Evolutionary conservation across 768 basidiomycete species (phyloP).

Genomic region (Hysterangium stoloniferum): DNA sequence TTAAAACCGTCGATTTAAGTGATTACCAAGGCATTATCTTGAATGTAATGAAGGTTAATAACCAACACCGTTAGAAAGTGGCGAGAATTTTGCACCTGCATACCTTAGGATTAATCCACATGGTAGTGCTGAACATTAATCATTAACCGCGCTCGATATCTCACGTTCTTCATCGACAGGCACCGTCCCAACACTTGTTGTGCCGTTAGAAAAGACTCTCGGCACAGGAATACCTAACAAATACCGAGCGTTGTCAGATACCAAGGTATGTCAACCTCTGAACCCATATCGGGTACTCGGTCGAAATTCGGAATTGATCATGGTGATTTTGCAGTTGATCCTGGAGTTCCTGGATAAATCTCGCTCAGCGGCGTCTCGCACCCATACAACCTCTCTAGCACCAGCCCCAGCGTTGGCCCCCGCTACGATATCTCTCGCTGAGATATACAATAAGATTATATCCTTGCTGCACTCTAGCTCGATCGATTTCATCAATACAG

Average conservation of each 20-base stretch:
- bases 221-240: conserved; percentile 62
- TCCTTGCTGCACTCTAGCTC: conserved; percentile 63
- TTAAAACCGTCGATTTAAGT: conserved; percentile 63
- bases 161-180: conserved; percentile 32
- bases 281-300: conserved; percentile 7
- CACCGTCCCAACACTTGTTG: conserved; percentile 75
- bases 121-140: no score
- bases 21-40: conserved; percentile 14
- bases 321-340: conserved; percentile 46
- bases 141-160: no score
- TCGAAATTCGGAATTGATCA: conserved; percentile 9
- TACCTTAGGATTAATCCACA: conserved; percentile 74
- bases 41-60: no score
- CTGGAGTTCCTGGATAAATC: conserved; percentile 80
- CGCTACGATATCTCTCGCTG: conserved; percentile 64
- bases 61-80: conserved; percentile 42
- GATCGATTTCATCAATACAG: conserved; percentile 46
- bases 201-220: conserved; percentile 73
- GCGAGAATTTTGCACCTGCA: conserved; percentile 69
- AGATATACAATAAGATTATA: conserved; percentile 36
- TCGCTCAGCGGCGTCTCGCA: conserved; percentile 57
- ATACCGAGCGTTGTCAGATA: conserved; percentile 73
- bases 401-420: conserved; percentile 74
- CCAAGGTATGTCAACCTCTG: conserved; percentile 40
- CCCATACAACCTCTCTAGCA: conserved; percentile 59